Conservation (phyloP, 108 stramenopile species). For the Nitzschia putrida region DNA sequence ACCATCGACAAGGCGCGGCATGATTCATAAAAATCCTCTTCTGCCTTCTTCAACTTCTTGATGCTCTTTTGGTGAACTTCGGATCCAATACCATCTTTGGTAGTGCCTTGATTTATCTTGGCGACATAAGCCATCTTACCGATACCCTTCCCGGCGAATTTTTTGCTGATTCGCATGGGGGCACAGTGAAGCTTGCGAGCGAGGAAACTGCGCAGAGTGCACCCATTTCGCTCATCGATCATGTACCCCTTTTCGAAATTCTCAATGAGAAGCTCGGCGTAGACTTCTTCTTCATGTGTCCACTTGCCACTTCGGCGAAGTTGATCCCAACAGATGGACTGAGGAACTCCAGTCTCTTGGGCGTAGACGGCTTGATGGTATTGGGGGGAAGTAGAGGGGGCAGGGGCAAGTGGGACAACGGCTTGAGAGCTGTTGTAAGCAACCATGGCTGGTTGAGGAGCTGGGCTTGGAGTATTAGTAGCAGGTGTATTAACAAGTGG, state of each 20-base stretch:
- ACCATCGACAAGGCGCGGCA: background rate
- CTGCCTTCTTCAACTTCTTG: conserved; percentile 4
- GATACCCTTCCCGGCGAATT: conserved; percentile 50
- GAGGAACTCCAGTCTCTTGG: background rate
- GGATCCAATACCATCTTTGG: conserved; percentile 8
- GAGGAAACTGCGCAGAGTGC: conserved; percentile 89
- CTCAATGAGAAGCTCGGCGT: conserved; percentile 81
- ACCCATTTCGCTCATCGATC: conserved; percentile 80
- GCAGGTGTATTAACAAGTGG: too few species aligned
- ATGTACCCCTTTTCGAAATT: conserved; percentile 80
- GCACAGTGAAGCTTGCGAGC: conserved; percentile 91
- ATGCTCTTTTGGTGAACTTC: conserved; percentile 6
- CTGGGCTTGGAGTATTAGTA: too few species aligned
- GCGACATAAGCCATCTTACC: conserved; percentile 42
- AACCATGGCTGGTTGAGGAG: too few species aligned
- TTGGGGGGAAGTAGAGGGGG: background rate
- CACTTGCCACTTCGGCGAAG: conserved; percentile 75
- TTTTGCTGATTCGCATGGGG: conserved; percentile 96
- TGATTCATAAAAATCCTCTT: conserved; percentile 16
- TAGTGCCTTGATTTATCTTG: background rate
- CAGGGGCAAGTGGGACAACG: too few species aligned
- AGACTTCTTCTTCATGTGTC: conserved; percentile 91
- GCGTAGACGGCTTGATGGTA: background rate
- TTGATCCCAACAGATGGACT: conserved; percentile 1
- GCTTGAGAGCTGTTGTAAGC: too few species aligned